Evolutionary conservation across 371 early-diverging fungal genomes (phyloP), one percentile per base, ranked within the genome.

Genomic region (Umbelopsis sp.): DNA sequence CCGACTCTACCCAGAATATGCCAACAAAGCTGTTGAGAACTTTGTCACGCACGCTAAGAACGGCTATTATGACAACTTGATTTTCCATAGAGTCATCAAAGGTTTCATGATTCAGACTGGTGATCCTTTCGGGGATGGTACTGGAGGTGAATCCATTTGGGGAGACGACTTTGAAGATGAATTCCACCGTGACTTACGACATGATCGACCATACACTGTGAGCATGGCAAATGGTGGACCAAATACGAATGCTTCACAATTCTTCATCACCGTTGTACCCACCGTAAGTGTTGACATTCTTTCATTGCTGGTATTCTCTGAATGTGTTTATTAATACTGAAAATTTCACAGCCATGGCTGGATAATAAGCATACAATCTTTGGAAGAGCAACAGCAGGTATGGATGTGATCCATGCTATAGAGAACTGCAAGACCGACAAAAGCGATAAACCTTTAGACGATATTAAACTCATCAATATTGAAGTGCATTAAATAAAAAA

Each of bases 181-280:
- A 79, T 92, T 97, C 70, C 86, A 86, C 22, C 77, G 84, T 32
- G 89, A 90, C 32, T 80, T 95, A 62, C 86, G 85, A 69, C 98
- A 97, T 73, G 93, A 96, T 76, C 87, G 92, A 10, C 93, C 96
- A 0, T 97, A 95, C 50, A 92, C 95, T 0, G 84, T 99, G 0
- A 92, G 94, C 68, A 99, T 99, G 99, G 99, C 99, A 9, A 99
- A 99, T 79, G 90, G 93, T 0, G 99, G 99, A 5, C 93, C 96
- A 5, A 88, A 91, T 44, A 94, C 97, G 9, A 97, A 96, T 76
- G 96, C 91, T 3, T 91, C 91, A 57, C 99, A 99, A 80, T 99
- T 99, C 79, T 99, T 99, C 73, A 98, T 99, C 71, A 99, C 99
- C 0, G 91, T 93, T n/a, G 94, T 82, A 3, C 90, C 89, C 20